phyloP scores from a whole-genome alignment of 1,139 yeast species.

The Meyerozyma guilliermondii region DNA sequence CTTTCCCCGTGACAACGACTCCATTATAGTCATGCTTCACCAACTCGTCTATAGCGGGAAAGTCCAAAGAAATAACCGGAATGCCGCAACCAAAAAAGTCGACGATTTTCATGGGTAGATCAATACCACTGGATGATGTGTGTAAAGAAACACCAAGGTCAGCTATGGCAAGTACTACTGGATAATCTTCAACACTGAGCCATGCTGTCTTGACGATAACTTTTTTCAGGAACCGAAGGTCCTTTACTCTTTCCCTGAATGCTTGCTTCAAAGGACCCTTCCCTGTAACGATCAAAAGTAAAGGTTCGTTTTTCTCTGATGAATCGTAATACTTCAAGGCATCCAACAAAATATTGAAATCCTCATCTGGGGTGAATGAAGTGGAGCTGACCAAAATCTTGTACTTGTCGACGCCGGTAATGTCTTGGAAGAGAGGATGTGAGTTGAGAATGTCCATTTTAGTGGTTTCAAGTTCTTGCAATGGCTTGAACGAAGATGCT shows the following conservation, averaged over 20 bases:
- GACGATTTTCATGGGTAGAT: conserved; percentile 94
- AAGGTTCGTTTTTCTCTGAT: conserved; percentile 31
- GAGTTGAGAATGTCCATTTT: conserved; percentile 31
- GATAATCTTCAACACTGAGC: conserved; percentile 80
- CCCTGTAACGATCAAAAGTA: conserved; percentile 80
- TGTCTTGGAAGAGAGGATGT: conserved; percentile 35
- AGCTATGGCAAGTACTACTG: conserved; percentile 65
- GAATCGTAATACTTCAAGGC: conserved; percentile 61
- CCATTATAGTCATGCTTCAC: conserved; percentile 48
- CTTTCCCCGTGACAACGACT: conserved; percentile 26
- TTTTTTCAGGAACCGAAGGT: conserved; percentile 37
- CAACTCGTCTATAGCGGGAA: conserved; percentile 66
- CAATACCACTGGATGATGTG: conserved; percentile 87
- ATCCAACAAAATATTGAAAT: conserved; percentile 61
- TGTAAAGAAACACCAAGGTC: conserved; percentile 90
- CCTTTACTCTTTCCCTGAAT: conserved; percentile 43
- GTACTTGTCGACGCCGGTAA: conserved; percentile 32
- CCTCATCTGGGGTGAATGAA: conserved; percentile 95
- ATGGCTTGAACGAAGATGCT: conserved; percentile 60
- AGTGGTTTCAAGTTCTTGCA: conserved; percentile 12
- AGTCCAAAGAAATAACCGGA: conserved; percentile 78
- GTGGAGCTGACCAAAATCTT: conserved; percentile 79
- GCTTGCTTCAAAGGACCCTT: conserved; percentile 76
- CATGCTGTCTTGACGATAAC: conserved; percentile 64
- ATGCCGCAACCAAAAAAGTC: conserved; percentile 96